These are phyloP conservation scores for Zostera marina DNA, from an alignment of 116 monocot genomes.

Conservation along the genomic window DNA sequence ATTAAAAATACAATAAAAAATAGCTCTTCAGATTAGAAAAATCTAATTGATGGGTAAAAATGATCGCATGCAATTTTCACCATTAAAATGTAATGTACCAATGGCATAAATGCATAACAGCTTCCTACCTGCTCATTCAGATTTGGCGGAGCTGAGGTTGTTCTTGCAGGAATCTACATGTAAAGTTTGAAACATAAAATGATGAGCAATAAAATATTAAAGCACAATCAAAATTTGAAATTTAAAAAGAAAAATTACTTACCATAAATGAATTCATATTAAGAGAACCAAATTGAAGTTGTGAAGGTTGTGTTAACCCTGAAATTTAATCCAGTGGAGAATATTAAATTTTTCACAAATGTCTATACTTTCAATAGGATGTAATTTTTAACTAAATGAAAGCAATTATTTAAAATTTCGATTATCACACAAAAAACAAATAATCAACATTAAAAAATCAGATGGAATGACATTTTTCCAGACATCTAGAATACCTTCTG, in stretches of 20 bases:
- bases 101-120: not conserved
- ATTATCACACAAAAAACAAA: not conserved
- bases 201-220: not conserved
- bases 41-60: not conserved
- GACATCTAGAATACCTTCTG: conserved; percentile 21
- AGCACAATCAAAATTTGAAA: not conserved
- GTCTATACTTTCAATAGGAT: not conserved
- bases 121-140: conserved; percentile 73
- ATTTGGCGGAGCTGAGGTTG: conserved; percentile 95
- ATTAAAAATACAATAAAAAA: not conserved
- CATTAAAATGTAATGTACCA: not conserved
- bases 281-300: conserved; percentile 83
- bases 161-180: conserved; percentile 75
- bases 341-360: not conserved
- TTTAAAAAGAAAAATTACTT: not conserved
- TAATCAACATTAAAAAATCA: not conserved
- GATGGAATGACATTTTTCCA: conserved; percentile 10
- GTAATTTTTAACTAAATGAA: too few species aligned
- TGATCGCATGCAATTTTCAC: not conserved
- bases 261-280: conserved; percentile 70
- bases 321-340: conserved; percentile 1
- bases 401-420: too few species aligned
- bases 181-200: conserved; percentile 1
- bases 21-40: not conserved
- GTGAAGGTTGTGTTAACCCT: conserved; percentile 40